These are phyloP conservation scores for Sodiomyces alkalinus DNA, from an alignment of 2,329 filamentous ascomycete genomes.

Conservation along the genomic window DNA sequence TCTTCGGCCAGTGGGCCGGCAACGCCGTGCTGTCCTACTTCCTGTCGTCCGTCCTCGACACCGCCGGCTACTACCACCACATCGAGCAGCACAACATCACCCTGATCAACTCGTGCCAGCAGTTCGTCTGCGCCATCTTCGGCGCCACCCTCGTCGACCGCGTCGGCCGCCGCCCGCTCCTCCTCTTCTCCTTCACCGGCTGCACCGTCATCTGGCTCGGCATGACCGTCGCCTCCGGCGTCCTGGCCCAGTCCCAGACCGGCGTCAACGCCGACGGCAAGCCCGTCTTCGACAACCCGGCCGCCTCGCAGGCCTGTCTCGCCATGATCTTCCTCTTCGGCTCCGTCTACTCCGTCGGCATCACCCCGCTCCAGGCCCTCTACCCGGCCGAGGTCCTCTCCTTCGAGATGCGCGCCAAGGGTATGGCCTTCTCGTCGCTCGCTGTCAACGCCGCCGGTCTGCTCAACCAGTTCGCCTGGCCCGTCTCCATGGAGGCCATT, in stretches of 20 bases:
- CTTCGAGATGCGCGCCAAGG: conserved; percentile 33
- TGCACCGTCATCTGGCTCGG: conserved; percentile 34
- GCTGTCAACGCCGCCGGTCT: conserved; percentile 25
- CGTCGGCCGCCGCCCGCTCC: conserved; percentile 35
- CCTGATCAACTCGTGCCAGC: conserved; percentile 34
- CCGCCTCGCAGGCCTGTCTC: conserved; percentile 28
- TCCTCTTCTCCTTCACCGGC: conserved; percentile 32
- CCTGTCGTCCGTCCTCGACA: conserved; percentile 31
- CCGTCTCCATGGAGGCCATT: conserved; percentile 26
- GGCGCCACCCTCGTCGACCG: conserved; percentile 34
- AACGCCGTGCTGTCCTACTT: conserved; percentile 32
- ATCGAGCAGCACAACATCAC: conserved; percentile 30
- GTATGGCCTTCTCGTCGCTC: conserved; percentile 27
- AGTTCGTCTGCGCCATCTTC: conserved; percentile 31
- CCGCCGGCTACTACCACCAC: conserved; percentile 28
- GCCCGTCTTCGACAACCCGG: conserved; percentile 14
- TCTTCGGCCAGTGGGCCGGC: conserved; percentile 31
- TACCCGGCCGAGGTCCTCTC: conserved; percentile 32
- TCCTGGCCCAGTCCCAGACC: conserved; percentile 17
- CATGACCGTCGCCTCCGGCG: conserved; percentile 29
- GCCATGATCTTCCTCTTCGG: conserved; percentile 40
- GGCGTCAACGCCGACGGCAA: conserved; percentile 14
- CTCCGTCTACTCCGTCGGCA: conserved; percentile 31
- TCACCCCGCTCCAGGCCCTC: conserved; percentile 18
- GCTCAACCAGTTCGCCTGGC: conserved; percentile 24